Percentiles rank a stretch among this genome's conserved stretches.
Evolutionary conservation across 805 yeast species (phyloP).

Genomic region (Hanseniaspora lindneri): DNA sequence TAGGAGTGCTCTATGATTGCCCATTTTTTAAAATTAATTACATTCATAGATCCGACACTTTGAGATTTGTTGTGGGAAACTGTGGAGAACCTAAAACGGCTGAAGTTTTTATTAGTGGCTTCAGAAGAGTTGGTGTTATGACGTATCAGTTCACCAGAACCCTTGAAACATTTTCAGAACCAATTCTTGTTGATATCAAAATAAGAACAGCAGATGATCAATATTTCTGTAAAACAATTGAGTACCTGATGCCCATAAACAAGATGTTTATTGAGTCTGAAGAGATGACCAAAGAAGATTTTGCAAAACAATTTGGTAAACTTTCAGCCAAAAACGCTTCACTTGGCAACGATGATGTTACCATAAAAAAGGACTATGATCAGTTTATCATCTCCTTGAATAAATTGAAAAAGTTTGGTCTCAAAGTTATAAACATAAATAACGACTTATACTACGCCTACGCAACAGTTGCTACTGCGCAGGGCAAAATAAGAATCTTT

Average conservation of each 20-base stretch:
- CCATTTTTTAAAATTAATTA: conserved; percentile 1
- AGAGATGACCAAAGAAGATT: background rate
- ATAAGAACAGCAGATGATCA: background rate
- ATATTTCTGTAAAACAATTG: background rate
- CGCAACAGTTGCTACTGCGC: background rate
- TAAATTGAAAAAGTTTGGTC: background rate
- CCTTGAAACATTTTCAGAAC: background rate
- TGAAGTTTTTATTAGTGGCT: background rate
- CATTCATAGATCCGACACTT: background rate
- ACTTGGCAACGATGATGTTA: conserved; percentile 15
- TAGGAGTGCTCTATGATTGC: conserved; percentile 1
- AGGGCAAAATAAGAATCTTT: background rate
- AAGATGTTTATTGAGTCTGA: background rate
- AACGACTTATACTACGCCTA: background rate
- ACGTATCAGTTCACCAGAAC: background rate
- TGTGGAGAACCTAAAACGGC: background rate
- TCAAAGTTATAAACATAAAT: background rate
- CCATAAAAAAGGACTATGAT: conserved; percentile 3
- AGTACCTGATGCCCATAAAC: background rate
- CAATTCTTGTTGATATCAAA: background rate
- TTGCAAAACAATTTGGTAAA: background rate
- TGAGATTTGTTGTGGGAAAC: background rate
- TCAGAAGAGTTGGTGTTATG: background rate
- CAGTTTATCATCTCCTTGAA: background rate
- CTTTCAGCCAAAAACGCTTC: background rate